These are phyloP conservation scores for Phlyctochytrium bullatum DNA, from an alignment of 192 early-diverging fungal species.

Conservation along the genomic window DNA sequence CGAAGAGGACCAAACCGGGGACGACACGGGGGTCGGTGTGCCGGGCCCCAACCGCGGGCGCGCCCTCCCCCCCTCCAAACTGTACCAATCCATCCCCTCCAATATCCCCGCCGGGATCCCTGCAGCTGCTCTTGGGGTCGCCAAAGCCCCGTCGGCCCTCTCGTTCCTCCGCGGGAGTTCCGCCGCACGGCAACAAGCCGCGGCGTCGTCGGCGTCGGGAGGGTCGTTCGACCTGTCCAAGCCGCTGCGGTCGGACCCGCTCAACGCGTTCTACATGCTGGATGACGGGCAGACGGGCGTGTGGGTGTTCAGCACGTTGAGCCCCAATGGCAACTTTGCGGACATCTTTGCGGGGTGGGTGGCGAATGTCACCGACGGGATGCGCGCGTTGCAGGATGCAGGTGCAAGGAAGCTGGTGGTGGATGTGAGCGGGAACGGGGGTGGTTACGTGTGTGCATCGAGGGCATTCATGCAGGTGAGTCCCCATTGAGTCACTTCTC, in stretches of 20 bases:
- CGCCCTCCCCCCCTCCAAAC: too few relatives aligned
- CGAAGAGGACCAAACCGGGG: too few relatives aligned
- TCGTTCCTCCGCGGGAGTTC: too few relatives aligned
- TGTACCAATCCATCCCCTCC: too few relatives aligned
- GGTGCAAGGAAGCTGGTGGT: conserved; percentile 33
- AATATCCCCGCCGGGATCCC: too few relatives aligned
- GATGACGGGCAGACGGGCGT: conserved; percentile 14
- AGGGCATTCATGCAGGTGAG: not conserved
- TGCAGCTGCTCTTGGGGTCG: too few relatives aligned
- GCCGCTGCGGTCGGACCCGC: not conserved
- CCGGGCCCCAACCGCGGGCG: too few relatives aligned
- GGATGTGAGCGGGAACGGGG: conserved; percentile 32
- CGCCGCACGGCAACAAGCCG: too few relatives aligned
- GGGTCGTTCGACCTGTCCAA: not conserved
- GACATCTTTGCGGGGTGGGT: conserved; percentile 7
- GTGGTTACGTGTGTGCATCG: conserved; percentile 15
- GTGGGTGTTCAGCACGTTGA: conserved; percentile 16
- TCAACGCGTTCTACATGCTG: conserved; percentile 10
- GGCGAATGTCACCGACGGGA: conserved; percentile 25
- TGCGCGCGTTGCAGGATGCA: conserved; percentile 13
- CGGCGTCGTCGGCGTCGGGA: too few relatives aligned
- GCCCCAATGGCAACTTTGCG: not conserved
- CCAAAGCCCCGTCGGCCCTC: too few relatives aligned
- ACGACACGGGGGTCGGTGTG: too few relatives aligned
- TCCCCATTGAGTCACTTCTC: not conserved